Conservation (phyloP, 2,329 filamentous ascomycete species). For the Cladosporium sp. region DNA sequence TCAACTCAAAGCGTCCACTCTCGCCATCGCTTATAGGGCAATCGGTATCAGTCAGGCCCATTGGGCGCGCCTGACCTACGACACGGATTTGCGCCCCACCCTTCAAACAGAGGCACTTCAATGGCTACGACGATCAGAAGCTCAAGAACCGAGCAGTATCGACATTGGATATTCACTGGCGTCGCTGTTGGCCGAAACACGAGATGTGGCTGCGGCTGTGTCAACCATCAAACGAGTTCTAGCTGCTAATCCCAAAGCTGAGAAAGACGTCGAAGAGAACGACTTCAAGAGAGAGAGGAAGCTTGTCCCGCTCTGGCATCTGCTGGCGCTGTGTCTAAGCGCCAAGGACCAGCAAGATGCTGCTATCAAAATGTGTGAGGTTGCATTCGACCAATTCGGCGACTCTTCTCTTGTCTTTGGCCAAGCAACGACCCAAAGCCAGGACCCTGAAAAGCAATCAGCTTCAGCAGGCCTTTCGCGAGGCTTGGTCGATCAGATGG, state of each 20-base stretch:
- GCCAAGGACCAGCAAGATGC: constrained; percentile 80
- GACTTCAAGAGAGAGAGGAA: constrained; percentile 35
- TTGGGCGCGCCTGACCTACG: constrained; percentile 78
- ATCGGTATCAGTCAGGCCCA: constrained; percentile 82
- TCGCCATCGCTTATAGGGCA: constrained; percentile 74
- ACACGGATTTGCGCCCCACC: constrained; percentile 65
- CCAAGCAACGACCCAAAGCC: background rate
- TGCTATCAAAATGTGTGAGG: constrained; percentile 79
- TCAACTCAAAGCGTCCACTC: constrained; percentile 54
- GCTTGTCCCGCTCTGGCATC: constrained; percentile 83
- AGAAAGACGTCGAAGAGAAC: constrained; percentile 15
- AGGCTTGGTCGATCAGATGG: constrained; percentile 73
- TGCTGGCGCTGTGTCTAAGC: constrained; percentile 80
- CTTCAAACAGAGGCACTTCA: constrained; percentile 75
- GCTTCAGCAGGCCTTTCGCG: constrained; percentile 18
- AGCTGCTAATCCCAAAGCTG: constrained; percentile 40
- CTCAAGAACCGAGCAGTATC: constrained; percentile 50
- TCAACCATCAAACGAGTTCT: constrained; percentile 72
- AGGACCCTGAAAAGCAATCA: constrained; percentile 19
- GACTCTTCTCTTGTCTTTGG: constrained; percentile 58
- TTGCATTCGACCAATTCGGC: constrained; percentile 85
- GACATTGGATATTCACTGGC: constrained; percentile 77
- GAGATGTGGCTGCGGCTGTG: constrained; percentile 76
- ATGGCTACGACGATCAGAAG: constrained; percentile 58
- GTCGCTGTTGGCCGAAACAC: constrained; percentile 80